Base-by-base conservation (phyloP, 2,329 filamentous ascomycete species). In the Akanthomyces muscarius region DNA sequence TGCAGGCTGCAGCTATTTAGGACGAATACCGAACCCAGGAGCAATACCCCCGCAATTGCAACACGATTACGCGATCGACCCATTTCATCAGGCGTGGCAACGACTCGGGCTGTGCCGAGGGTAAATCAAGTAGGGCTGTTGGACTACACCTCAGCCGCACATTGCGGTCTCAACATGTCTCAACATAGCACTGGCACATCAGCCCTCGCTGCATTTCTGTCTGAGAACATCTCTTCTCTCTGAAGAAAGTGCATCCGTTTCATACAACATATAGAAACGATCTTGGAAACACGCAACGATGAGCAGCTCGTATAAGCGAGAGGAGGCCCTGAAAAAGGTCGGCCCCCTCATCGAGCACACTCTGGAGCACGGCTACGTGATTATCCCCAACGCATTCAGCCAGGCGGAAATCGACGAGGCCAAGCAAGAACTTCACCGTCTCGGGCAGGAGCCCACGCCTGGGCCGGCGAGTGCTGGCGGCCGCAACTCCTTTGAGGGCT, bases 401-500 rank as follows among this genome's bases (percentile, higher is more conserved):
- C 66, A 69, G 10, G 63, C 67, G 10, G 72, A 76, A 57, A 71
- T 76, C 30, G 67, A 67, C 14, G 64, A 69, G 11, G 68, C 69
- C 2, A 66, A 66, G 38, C 52, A 28, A 3, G 68, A 69, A 36
- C 42, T 70, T 18, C 44, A 51, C 10, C 73, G 73, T 3, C 64
- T 77, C 51, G 57, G 53, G 2, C 25, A 51, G 4, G 44, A 56
- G 4, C 48, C 59, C 1, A 38, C 59, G 2, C 66, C 71, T n/a
- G 73, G 74, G 4, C 66, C 70, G 5, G 65, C 68, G 6, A 69
- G 70, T 4, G 52, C 65, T 23, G 64, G 53, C 23, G 75, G 76
- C 4, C 73, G 75, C 30, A 75, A 76, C 65, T 53, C 66, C 23
- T 78, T 77, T 63, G 76, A 78, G 59, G 76, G 76, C 1, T 64